phyloP scores from a whole-genome alignment of 2,329 filamentous ascomycete species.

The Aureobasidium sp. region DNA sequence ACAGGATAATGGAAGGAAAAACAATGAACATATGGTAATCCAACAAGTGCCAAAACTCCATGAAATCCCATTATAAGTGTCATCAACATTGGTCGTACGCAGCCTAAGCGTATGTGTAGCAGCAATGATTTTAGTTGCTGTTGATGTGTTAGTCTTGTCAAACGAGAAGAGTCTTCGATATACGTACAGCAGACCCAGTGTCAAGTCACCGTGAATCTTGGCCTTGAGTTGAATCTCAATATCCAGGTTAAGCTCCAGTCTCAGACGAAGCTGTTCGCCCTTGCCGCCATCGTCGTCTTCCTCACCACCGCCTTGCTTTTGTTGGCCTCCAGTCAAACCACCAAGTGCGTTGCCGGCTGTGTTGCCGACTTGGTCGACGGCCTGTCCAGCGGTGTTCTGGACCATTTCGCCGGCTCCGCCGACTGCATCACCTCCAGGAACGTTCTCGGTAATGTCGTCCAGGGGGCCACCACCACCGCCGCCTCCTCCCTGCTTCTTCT shows the following conservation, averaged over 20 bases:
- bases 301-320: conserved; percentile 18
- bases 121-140: conserved; percentile 11
- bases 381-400: conserved; percentile 43
- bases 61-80: conserved; percentile 10
- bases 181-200: conserved; percentile 46
- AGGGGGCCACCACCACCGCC: conserved; percentile 39
- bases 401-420: conserved; percentile 48
- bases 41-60: conserved; percentile 10
- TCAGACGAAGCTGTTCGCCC: conserved; percentile 46
- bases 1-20: not conserved
- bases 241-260: conserved; percentile 53
- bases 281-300: conserved; percentile 30
- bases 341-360: conserved; percentile 38
- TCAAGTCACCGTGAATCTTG: conserved; percentile 55
- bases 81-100: conserved; percentile 12
- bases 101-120: not conserved
- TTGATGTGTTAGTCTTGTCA: not conserved
- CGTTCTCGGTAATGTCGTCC: conserved; percentile 46
- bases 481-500: conserved; percentile 40
- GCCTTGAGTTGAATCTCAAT: conserved; percentile 57
- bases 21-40: conserved; percentile 2
- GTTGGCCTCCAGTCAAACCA: conserved; percentile 39
- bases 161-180: not conserved
- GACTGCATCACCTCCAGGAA: conserved; percentile 44
- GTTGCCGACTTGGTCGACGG: conserved; percentile 35